Evolutionary conservation across 2,329 filamentous ascomycete genomes (phyloP).

Genomic region (Arthroderma uncinatum): DNA sequence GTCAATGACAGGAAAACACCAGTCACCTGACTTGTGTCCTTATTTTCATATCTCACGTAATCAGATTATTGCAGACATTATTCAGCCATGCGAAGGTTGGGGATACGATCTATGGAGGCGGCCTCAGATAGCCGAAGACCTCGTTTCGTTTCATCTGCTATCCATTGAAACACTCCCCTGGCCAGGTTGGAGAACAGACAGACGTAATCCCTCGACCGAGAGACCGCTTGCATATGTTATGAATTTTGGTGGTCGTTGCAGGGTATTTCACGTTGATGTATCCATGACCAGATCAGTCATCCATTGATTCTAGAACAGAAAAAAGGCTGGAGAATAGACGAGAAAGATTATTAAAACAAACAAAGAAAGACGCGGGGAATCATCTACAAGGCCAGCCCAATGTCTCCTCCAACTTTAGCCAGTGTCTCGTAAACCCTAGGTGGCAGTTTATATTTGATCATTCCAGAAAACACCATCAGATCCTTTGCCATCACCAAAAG

Average conservation of each 20-base stretch:
- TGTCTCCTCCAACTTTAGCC: slow-evolving; percentile 65
- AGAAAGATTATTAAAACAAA: not conserved
- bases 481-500: slow-evolving; percentile 75
- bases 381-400: slow-evolving; percentile 25
- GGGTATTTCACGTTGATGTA: no score
- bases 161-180: not conserved
- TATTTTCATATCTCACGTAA: not conserved
- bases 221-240: no score
- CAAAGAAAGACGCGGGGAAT: not conserved
- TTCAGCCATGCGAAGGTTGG: not conserved
- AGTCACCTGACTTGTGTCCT: not conserved
- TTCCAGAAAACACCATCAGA: slow-evolving; percentile 83
- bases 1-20: not conserved
- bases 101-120: not conserved
- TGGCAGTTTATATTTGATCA: slow-evolving; percentile 83
- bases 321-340: no score
- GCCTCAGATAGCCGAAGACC: not conserved
- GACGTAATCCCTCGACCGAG: no score
- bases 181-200: no score
- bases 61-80: not conserved
- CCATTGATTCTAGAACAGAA: not conserved
- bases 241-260: no score
- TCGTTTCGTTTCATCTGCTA: not conserved
- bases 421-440: slow-evolving; percentile 79
- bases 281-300: no score